Evolutionary conservation across 2,329 filamentous ascomycete species (phyloP).

Genomic region (Dactylonectria estremocensis): DNA sequence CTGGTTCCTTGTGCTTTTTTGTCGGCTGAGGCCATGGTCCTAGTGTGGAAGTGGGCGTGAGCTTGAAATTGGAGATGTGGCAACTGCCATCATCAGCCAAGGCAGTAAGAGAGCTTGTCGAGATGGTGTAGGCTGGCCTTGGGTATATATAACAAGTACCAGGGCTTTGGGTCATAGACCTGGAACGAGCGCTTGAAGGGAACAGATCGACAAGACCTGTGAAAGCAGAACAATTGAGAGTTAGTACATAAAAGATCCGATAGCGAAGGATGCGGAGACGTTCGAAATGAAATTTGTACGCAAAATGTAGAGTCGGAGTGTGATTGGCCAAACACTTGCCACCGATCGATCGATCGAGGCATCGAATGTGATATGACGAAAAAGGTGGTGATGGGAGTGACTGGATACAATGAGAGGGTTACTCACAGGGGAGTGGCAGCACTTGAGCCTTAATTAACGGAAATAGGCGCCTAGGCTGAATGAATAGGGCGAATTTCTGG

Average conservation of each 20-base stretch:
- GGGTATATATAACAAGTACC: not conserved
- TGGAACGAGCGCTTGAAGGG: not conserved
- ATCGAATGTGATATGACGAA: constrained; percentile 46
- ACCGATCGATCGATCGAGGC: constrained; percentile 54
- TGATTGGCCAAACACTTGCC: constrained; percentile 44
- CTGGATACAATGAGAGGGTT: constrained; percentile 22
- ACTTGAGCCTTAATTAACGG: not conserved
- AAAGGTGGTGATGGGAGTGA: constrained; percentile 30
- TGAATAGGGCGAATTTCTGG: not conserved
- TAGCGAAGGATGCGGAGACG: constrained; percentile 9
- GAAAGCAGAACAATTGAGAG: not conserved
- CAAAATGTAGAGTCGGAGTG: constrained; percentile 12
- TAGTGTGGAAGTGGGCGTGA: constrained; percentile 22
- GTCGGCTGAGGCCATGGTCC: constrained; percentile 50
- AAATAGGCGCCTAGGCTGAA: not conserved
- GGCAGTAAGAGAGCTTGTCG: not conserved
- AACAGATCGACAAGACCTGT: not conserved
- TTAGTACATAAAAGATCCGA: constrained; percentile 31
- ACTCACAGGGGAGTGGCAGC: constrained; percentile 34
- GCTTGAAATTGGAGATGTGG: constrained; percentile 5
- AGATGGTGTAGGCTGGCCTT: not conserved
- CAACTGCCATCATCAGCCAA: constrained; percentile 10
- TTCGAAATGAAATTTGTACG: constrained; percentile 28
- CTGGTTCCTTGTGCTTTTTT: constrained; percentile 43
- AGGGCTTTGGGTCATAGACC: not conserved